Evolutionary conservation across 257 asterid species (phyloP), one percentile per base, ranked within the genome.

Genomic region (Gentiana straminea): DNA sequence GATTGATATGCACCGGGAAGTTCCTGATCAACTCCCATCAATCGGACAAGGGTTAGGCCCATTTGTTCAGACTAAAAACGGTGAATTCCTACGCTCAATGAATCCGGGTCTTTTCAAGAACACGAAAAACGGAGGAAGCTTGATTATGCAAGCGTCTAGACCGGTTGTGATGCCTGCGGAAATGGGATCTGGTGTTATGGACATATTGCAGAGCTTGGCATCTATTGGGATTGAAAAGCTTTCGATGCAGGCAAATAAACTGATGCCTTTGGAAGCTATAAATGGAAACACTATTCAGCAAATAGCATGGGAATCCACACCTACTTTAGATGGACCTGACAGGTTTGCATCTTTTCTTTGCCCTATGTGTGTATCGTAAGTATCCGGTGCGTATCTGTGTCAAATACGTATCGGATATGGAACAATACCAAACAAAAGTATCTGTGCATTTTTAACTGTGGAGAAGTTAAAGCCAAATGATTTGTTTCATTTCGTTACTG

Each of bases 101-200:
- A 85, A 69, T 77, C 94, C 98, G 50, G 58, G 70, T 13, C 72
- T 84, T 65, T 91, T 91, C 75, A 64, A 39, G 71, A 74, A 69
- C 55, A 73, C 93, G 47, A 87, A 81, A 62, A 72, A 62, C 58
- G 90, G 83, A 48, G 98, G 98, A 70, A 79, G 77, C 72, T 68
- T 91, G 65, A 73, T 88, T 41, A 81, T 91, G 98, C 98, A 91
- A 79, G 98, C 78, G 12, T 91, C 96, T 46, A 78, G 69, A 68
- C 88, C 97, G 6, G 94, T 91, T 64, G 98, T 91, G 62, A 84
- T 87, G 76, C 98, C 98, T 51, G 95, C 98, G 2, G 94, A 84
- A 65, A 81, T 91, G 94, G 98, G 97, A 51, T 79, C 95, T 36
- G 82, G 86, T 48, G 84, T 84, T 34, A 83, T 79, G 90, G 93